Evolutionary conservation across 495 filamentous ascomycete genomes (phyloP), one percentile per base, ranked within the genome.

Genomic region (Penicillium ochrochloron): DNA sequence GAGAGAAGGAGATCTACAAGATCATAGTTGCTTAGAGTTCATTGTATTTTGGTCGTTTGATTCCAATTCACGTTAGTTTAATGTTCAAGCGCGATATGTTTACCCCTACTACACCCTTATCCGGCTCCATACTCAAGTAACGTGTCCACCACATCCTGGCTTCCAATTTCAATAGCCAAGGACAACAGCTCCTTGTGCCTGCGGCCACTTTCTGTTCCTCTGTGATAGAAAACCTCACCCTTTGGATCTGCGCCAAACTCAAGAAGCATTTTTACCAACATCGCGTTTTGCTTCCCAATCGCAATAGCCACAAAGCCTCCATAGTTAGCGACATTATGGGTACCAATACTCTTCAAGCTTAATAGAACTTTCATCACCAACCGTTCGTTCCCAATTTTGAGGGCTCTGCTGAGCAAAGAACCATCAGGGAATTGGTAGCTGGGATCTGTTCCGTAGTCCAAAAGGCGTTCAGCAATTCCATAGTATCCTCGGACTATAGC

Each of bases 1-100:
- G 48, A 31, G 23, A 61, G 23, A 53, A 41, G 34, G 46, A 61
- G 23, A 50, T 51, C 37, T 25, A 61, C 21, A 57, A 57, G 54
- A 57, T 57, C n/a, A 41, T 41, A 23, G 34, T 57, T 15, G 54
- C 54, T 23, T 57, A 31, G 23, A 10, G 31, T 56, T 23, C 12
- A 56, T 6, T 14, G 15, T 44, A 44, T 14, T 10, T 41, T 17
- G 12, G 5, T 6, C 1, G 19, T 48, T 48, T 4, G 8, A 48
- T 23, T 23, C 23, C 21, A 19, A 23, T 0, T 10, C 41, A 44
- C 23, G n/a, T 48, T 3, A 23, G n/a, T 10, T 21, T 15, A 48
- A 48, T 48, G 19, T 23, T 41, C 37, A 14, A 41, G 14, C 15
- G 5, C 2, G 14, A 6, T 6, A 17, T 14, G 9, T 21, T 23